phyloP scores from a whole-genome alignment of 805 yeast species.

The Cyberlindnera saturnus region DNA sequence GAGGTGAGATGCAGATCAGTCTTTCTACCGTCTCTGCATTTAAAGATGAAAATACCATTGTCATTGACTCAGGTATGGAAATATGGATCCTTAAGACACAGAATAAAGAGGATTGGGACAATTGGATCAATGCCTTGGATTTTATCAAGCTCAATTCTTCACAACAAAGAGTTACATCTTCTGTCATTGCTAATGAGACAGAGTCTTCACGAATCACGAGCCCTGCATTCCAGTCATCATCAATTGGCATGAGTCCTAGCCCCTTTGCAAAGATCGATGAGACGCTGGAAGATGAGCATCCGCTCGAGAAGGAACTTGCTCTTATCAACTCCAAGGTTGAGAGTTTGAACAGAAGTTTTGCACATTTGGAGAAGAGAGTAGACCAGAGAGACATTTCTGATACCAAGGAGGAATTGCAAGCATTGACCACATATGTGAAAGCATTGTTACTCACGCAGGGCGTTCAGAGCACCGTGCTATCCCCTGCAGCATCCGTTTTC shows the following conservation, averaged over 20 bases:
- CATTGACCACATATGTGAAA: conserved; percentile 8
- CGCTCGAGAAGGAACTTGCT: neutral
- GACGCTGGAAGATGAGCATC: neutral
- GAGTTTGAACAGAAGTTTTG: neutral
- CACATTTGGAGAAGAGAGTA: neutral
- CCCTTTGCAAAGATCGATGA: conserved; percentile 1
- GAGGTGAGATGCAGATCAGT: conserved; percentile 89
- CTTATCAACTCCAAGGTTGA: conserved; percentile 5
- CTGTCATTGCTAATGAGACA: neutral
- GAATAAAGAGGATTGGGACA: conserved; percentile 57
- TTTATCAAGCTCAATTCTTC: conserved; percentile 18
- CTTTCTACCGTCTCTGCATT: conserved; percentile 81
- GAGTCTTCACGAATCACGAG: neutral
- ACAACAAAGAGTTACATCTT: neutral
- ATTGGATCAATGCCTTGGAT: conserved; percentile 81
- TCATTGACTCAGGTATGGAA: conserved; percentile 92
- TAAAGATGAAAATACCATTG: conserved; percentile 57
- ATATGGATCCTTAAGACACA: conserved; percentile 82
- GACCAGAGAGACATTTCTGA: neutral
- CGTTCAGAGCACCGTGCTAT: conserved; percentile 2
- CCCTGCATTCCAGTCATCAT: conserved; percentile 4
- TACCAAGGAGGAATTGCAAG: conserved; percentile 4
- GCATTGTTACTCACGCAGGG: conserved; percentile 1
- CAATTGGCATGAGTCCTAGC: neutral
- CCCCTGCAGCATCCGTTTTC: conserved; percentile 30